Evolutionary conservation across 2,329 filamentous ascomycete genomes (phyloP).

Genomic region (Stemphylium beticola): DNA sequence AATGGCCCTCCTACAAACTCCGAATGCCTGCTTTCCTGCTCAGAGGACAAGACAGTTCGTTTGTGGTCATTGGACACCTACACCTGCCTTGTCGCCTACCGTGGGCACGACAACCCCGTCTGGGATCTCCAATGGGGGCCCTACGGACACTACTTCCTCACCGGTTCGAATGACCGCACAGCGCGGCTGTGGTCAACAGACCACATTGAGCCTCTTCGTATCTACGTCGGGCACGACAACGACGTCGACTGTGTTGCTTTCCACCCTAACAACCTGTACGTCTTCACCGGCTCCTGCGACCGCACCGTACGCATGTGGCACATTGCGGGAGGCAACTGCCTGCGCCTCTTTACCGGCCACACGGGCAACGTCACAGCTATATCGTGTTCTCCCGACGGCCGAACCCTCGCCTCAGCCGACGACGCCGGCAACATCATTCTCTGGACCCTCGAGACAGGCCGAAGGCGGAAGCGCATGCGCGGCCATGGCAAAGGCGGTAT

Average conservation of each 20-base stretch:
- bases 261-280: slow-evolving; percentile 91
- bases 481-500: slow-evolving; percentile 94
- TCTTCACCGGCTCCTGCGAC: slow-evolving; percentile 92
- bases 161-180: slow-evolving; percentile 85
- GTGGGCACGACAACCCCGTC: slow-evolving; percentile 87
- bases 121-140: slow-evolving; percentile 90
- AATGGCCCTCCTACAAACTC: slow-evolving; percentile 63
- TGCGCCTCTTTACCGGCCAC: slow-evolving; percentile 92
- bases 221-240: slow-evolving; percentile 91
- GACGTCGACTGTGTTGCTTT: slow-evolving; percentile 91
- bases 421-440: slow-evolving; percentile 87
- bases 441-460: slow-evolving; percentile 90
- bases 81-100: slow-evolving; percentile 92
- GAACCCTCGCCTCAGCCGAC: slow-evolving; percentile 89
- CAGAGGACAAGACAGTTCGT: slow-evolving; percentile 84
- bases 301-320: slow-evolving; percentile 98
- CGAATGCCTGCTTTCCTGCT: slow-evolving; percentile 84
- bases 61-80: slow-evolving; percentile 93
- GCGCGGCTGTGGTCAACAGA: slow-evolving; percentile 92
- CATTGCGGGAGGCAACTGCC: slow-evolving; percentile 82
- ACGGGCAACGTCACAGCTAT: slow-evolving; percentile 84
- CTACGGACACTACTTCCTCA: slow-evolving; percentile 93
- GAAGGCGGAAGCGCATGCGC: slow-evolving; percentile 87
- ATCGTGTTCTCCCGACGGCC: slow-evolving; percentile 85
- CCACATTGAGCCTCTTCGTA: slow-evolving; percentile 83